Evolutionary conservation across 108 stramenopile species (phyloP).

Genomic region (Fistulifera pelliculosa): DNA sequence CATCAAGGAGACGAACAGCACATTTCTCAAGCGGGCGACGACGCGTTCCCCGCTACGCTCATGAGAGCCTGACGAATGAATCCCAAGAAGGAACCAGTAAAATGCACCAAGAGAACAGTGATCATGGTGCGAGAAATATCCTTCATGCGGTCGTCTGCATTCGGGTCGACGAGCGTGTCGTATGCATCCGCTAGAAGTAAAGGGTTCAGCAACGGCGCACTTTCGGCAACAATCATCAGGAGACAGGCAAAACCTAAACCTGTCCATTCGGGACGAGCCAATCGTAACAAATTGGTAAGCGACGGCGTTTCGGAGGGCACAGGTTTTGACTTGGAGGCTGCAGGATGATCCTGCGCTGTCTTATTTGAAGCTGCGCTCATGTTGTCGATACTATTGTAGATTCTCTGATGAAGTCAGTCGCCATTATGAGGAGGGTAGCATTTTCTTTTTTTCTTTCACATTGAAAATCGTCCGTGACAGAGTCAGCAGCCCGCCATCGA

Average conservation of each 20-base stretch:
- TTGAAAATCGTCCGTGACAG: no score
- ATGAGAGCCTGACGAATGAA: constrained; percentile 38
- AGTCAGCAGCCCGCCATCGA: no score
- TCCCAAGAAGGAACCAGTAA: constrained; percentile 22
- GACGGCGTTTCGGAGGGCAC: not conserved
- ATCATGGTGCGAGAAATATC: constrained; percentile 29
- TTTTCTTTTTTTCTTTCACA: no score
- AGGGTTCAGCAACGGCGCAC: constrained; percentile 17
- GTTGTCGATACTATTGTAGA: no score
- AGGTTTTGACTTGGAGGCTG: no score
- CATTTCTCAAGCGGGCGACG: constrained; percentile 54
- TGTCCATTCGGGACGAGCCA: constrained; percentile 13
- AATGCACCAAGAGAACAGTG: constrained; percentile 9
- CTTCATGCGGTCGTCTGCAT: constrained; percentile 11
- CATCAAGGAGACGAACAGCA: constrained; percentile 46
- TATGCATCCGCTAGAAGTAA: constrained; percentile 35
- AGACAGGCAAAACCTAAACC: constrained; percentile 22
- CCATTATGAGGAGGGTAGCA: no score
- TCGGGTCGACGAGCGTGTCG: constrained; percentile 26
- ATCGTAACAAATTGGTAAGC: constrained; percentile 1
- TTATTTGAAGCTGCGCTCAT: no score
- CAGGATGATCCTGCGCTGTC: no score
- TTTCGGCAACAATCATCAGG: constrained; percentile 27
- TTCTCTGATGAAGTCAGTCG: no score
- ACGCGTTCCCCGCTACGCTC: constrained; percentile 59